A percentile compares a stretch with the other conserved stretches of the same genome.
Conservation (phyloP, 805 yeast species). For the Starmerella riodocensis region DNA sequence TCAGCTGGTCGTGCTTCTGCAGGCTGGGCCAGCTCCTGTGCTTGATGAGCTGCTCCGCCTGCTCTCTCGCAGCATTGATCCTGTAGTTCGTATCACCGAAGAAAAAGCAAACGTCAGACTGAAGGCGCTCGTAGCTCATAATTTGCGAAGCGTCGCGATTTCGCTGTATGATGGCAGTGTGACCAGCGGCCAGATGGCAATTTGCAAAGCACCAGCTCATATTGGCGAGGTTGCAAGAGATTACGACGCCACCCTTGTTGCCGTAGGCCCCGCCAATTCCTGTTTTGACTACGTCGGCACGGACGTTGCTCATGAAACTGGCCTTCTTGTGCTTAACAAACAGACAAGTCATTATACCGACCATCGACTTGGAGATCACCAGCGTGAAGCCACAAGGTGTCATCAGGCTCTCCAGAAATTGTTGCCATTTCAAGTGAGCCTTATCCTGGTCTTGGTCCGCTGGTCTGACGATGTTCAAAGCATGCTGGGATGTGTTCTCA, state of each 20-base stretch:
- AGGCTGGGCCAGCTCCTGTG: slow-evolving; percentile 38
- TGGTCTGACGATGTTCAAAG: slow-evolving; percentile 34
- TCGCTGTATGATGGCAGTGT: slow-evolving; percentile 64
- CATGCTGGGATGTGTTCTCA: slow-evolving; percentile 70
- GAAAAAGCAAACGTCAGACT: slow-evolving; percentile 78
- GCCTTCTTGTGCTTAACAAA: slow-evolving; percentile 46
- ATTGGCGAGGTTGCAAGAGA: slow-evolving; percentile 50
- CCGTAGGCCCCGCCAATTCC: slow-evolving; percentile 87
- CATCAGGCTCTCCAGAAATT: slow-evolving; percentile 19
- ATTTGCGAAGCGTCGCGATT: slow-evolving; percentile 77
- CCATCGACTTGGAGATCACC: slow-evolving; percentile 67
- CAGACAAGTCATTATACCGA: slow-evolving; percentile 65
- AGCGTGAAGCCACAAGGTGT: slow-evolving; percentile 34
- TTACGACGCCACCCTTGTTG: slow-evolving; percentile 60
- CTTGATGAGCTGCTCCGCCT: slow-evolving; percentile 47
- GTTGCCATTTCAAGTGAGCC: slow-evolving; percentile 28
- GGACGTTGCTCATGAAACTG: slow-evolving; percentile 44
- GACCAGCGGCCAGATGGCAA: slow-evolving; percentile 90
- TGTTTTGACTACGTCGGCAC: slow-evolving; percentile 69
- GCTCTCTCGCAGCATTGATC: slow-evolving; percentile 55
- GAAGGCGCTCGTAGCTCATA: slow-evolving; percentile 37
- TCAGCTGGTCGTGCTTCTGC: slow-evolving; percentile 64
- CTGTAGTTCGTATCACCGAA: slow-evolving; percentile 90
- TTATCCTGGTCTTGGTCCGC: slow-evolving; percentile 32
- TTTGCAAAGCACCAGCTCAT: slow-evolving; percentile 67